A percentile compares a stretch with the other conserved stretches of the same genome.
Conservation (phyloP, 2,329 filamentous ascomycete species). For the Colletotrichum graminicola region DNA sequence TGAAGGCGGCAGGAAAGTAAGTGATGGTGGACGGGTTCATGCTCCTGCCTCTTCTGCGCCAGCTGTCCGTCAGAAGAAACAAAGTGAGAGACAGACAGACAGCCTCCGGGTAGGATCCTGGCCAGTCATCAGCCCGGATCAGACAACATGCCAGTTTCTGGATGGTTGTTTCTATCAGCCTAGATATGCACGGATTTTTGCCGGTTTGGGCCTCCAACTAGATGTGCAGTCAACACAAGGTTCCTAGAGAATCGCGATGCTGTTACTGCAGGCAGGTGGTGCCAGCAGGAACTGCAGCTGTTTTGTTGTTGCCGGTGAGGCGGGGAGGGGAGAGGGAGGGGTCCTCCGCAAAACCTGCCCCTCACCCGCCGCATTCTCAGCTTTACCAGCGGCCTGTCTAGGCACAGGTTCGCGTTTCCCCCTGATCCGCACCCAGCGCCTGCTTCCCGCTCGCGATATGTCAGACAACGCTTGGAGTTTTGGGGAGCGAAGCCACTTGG, state of each 20-base stretch:
- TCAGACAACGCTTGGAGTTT: constrained; percentile 24
- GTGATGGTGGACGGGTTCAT: neutral
- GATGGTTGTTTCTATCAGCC: neutral
- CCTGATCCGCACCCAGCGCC: constrained; percentile 32
- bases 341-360: constrained; percentile 27
- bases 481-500: constrained; percentile 2
- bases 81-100: constrained; percentile 4
- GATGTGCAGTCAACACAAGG: constrained; percentile 23
- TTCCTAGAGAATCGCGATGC: constrained; percentile 10
- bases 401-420: constrained; percentile 17
- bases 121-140: constrained; percentile 4
- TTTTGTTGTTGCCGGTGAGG: constrained; percentile 36
- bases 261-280: constrained; percentile 10
- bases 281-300: constrained; percentile 21
- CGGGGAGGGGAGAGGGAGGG: constrained; percentile 6
- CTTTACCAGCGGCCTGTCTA: constrained; percentile 25
- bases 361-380: constrained; percentile 36
- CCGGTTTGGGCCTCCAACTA: neutral
- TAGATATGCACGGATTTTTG: constrained; percentile 19
- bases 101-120: neutral
- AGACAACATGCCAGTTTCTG: constrained; percentile 9
- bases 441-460: constrained; percentile 25
- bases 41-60: constrained; percentile 3
- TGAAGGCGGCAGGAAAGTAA: constrained; percentile 10
- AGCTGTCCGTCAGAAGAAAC: constrained; percentile 2